These are phyloP conservation scores for Ophiostoma perfectum DNA, from an alignment of 2,329 filamentous ascomycete species.

Conservation along the genomic window DNA sequence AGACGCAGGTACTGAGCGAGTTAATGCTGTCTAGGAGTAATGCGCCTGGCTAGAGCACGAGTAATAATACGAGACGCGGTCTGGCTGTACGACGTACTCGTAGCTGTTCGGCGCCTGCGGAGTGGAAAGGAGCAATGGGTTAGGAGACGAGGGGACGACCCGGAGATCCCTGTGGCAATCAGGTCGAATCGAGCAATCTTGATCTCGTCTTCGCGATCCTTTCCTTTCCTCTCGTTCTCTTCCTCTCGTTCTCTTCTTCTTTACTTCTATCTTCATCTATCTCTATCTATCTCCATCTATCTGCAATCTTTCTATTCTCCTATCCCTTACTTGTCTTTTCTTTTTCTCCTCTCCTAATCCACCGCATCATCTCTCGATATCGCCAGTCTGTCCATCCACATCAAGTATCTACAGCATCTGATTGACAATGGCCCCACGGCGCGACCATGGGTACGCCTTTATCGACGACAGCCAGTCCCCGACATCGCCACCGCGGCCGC, in stretches of 20 bases:
- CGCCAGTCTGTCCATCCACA: background rate
- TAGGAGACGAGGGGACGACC: no score
- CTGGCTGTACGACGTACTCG: no score
- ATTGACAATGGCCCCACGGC: background rate
- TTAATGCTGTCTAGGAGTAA: no score
- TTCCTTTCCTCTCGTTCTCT: background rate
- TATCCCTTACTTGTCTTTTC: no score
- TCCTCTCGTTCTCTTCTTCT: background rate
- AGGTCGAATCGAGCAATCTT: background rate
- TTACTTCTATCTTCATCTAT: background rate
- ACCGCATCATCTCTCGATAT: background rate
- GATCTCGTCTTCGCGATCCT: background rate
- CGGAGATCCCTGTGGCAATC: background rate
- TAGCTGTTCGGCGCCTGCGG: no score
- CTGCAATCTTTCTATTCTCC: background rate
- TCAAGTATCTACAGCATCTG: background rate
- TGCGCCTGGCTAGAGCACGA: no score
- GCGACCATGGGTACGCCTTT: background rate
- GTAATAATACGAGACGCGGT: background rate
- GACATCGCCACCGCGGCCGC: background rate
- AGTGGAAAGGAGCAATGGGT: no score
- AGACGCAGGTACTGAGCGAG: no score
- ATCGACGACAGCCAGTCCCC: background rate
- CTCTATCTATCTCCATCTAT: background rate
- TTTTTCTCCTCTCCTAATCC: background rate